A percentile compares a stretch with the other conserved stretches of the same genome.
These are phyloP conservation scores for Cryptosporidium felis DNA, from an alignment of 169 alveolate genomes.

Conservation along the genomic window DNA sequence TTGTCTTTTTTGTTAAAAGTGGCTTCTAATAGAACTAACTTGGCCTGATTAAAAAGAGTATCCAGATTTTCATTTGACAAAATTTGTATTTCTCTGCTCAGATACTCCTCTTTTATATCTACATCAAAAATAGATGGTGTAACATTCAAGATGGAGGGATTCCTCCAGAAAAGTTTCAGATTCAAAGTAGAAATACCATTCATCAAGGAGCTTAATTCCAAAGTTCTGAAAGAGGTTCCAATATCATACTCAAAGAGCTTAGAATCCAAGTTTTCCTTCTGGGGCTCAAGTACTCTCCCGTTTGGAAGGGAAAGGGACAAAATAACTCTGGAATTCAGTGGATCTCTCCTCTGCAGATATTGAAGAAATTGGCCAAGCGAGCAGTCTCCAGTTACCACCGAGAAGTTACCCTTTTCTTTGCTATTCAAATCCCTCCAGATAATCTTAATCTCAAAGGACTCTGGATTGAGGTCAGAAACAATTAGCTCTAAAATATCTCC, in stretches of 20 bases:
- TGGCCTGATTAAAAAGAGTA: background rate
- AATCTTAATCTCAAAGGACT: background rate
- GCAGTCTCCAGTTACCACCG: background rate
- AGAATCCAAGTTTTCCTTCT: background rate
- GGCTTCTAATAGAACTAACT: background rate
- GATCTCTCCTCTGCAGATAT: background rate
- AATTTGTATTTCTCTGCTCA: background rate
- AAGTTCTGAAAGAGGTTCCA: background rate
- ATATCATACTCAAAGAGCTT: background rate
- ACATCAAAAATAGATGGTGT: slow-evolving; percentile 3
- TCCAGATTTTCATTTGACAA: background rate
- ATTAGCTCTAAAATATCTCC: slow-evolving; percentile 11
- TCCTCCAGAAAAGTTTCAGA: slow-evolving; percentile 36
- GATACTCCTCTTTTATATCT: background rate
- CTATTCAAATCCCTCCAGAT: slow-evolving; percentile 49
- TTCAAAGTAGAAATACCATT: background rate
- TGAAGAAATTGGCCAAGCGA: background rate
- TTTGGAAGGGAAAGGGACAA: background rate
- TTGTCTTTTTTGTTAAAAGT: background rate
- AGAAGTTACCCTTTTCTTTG: slow-evolving; percentile 7
- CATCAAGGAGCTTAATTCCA: background rate
- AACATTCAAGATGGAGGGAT: slow-evolving; percentile 6
- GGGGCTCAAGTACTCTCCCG: slow-evolving; percentile 14
- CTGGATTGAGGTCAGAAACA: background rate
- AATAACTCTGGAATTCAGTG: background rate